A percentile compares a stretch with the other conserved stretches of the same genome.
Evolutionary conservation across 1,139 yeast genomes (phyloP).

Genomic region (Yarrowia galli): DNA sequence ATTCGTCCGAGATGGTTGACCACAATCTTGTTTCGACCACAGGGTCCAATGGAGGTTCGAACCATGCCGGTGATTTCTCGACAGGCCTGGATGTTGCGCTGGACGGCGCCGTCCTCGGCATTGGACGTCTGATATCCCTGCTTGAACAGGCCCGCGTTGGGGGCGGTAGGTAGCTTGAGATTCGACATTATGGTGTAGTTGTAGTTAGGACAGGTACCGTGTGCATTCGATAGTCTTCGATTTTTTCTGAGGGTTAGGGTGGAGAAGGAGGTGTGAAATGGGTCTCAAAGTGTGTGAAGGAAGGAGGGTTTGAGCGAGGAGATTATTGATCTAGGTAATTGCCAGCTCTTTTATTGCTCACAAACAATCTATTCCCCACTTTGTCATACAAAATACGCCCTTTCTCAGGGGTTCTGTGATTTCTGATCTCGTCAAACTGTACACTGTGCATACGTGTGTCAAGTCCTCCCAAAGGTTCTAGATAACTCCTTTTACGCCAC

Average conservation of each 20-base stretch:
- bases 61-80: constrained; percentile 92
- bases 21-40: constrained; percentile 94
- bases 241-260: constrained; percentile 33
- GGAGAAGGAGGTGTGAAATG: background rate
- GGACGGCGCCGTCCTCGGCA: constrained; percentile 93
- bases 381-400: background rate
- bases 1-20: constrained; percentile 85
- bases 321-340: constrained; percentile 3
- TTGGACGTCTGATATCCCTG: constrained; percentile 93
- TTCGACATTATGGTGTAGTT: constrained; percentile 62
- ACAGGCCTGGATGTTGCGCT: constrained; percentile 90
- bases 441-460: background rate
- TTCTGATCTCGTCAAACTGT: constrained; percentile 23
- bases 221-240: constrained; percentile 34
- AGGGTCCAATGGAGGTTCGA: constrained; percentile 95
- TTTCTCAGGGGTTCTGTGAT: background rate
- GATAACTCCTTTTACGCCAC: constrained; percentile 35
- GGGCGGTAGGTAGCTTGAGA: constrained; percentile 88
- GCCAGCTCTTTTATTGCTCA: background rate
- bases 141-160: constrained; percentile 91
- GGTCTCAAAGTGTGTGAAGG: background rate
- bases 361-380: background rate
- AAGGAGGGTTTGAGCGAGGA: background rate
- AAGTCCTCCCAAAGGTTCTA: constrained; percentile 34
- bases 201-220: background rate